Evolutionary conservation across 1,284 basidiomycete species (phyloP), one percentile per base, ranked within the genome.

Genomic region (Anthracocystis walkeri): DNA sequence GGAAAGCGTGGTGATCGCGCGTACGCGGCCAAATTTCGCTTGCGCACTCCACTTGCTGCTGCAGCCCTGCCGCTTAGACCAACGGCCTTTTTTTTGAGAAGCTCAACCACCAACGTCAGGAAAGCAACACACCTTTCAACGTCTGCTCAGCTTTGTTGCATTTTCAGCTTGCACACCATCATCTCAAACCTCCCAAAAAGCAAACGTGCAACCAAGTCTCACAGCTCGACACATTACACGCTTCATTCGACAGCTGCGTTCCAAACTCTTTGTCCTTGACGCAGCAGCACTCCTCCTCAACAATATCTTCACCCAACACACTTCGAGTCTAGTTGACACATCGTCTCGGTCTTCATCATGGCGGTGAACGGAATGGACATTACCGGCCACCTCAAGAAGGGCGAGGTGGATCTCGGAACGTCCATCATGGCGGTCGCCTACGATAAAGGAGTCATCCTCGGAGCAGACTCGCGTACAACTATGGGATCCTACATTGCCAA

Each of bases 361-460:
- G 62, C 72, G 59, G 58, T 75, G 50, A 75, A 75, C 64, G 73
- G 73, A 29, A 75, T 70, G 73, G 73, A 71, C 61, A 72, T 76
- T 54, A 76, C 69, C 3, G 58, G 52, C 45, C 75, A 73, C 59
- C 78, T 85, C 54, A 85, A 85, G 54, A 74, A 82, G 60, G 83
- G 83, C 57, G 83, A 85, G 67, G 82, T 84, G n/a, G 74, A 85
- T 54, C 80, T 85, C 18, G 83, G 83, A 33, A 99, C 96, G 60
- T 98, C 96, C 52, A 99, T 99, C 87, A 99, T 99, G 97, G 96
- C 96, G 58, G 96, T 99, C 75, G 93, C 95, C 79, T 99, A 98
- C 88, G 89, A 94, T 46, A 91, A 90, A 44, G 96, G 96, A 54
- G 96, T 99, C 63, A 91, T 99, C 76, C 91, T 99, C 69, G 97